phyloP scores from a whole-genome alignment of 805 yeast genomes.

The Candida piceae region DNA sequence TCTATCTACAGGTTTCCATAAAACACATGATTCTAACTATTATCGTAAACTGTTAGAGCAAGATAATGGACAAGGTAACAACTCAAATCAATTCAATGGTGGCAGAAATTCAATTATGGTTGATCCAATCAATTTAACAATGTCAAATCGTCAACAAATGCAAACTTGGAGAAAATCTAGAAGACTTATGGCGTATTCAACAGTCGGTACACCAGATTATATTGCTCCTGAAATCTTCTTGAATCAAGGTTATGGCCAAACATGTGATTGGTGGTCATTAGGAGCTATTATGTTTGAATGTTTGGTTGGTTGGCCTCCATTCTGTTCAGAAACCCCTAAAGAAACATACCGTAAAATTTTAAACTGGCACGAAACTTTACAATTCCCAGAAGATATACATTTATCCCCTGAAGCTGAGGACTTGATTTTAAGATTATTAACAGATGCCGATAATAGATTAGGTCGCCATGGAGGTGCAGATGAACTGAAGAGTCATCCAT shows the following conservation, averaged over 20 bases:
- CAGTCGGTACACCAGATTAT: slow-evolving; percentile 95
- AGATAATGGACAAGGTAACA: slow-evolving; percentile 32
- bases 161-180: slow-evolving; percentile 94
- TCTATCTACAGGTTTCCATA: slow-evolving; percentile 83
- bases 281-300: slow-evolving; percentile 98
- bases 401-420: slow-evolving; percentile 86
- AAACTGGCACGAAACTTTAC: slow-evolving; percentile 84
- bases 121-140: slow-evolving; percentile 91
- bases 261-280: slow-evolving; percentile 97
- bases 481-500: slow-evolving; percentile 85
- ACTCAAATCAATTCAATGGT: slow-evolving; percentile 22
- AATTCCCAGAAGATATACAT: slow-evolving; percentile 89
- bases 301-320: slow-evolving; percentile 95
- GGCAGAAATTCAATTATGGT: slow-evolving; percentile 80
- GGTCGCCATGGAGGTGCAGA: slow-evolving; percentile 91
- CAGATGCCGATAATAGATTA: slow-evolving; percentile 71
- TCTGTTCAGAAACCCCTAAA: slow-evolving; percentile 90
- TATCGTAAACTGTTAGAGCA: slow-evolving; percentile 78
- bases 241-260: slow-evolving; percentile 93
- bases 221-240: slow-evolving; percentile 93
- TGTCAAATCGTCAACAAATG: slow-evolving; percentile 91
- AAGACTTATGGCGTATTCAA: slow-evolving; percentile 90
- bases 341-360: slow-evolving; percentile 89
- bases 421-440: slow-evolving; percentile 68
- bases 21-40: slow-evolving; percentile 87